Percentiles rank a stretch among this genome's conserved stretches.
Evolutionary conservation across 1,284 basidiomycete species (phyloP).

Genomic region (Cutaneotrichosporon arboriforme): DNA sequence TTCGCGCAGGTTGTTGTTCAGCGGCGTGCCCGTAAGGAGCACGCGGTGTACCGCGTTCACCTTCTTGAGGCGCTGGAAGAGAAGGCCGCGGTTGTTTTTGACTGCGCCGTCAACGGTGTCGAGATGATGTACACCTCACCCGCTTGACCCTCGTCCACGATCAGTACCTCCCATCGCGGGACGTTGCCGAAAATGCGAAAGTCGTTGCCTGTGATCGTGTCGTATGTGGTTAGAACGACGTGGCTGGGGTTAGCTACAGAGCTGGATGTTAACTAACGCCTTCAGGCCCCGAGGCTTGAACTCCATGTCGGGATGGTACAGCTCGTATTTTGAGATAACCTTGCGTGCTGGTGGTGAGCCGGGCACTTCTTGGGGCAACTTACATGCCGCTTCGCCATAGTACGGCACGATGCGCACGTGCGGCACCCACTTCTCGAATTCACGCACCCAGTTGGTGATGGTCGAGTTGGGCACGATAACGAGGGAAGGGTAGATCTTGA

Average conservation of each 20-base stretch:
- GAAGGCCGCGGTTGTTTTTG: constrained; percentile 66
- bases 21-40: constrained; percentile 90
- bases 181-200: constrained; percentile 72
- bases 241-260: constrained; percentile 48
- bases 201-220: constrained; percentile 66
- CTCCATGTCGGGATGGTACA: constrained; percentile 57
- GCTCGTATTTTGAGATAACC: constrained; percentile 74
- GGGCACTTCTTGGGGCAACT: constrained; percentile 13
- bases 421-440: constrained; percentile 90
- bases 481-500: constrained; percentile 64
- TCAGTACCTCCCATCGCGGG: constrained; percentile 83
- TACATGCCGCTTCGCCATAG: constrained; percentile 55
- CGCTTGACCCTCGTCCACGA: constrained; percentile 75
- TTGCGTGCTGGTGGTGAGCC: constrained; percentile 58
- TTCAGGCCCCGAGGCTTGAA: constrained; percentile 42
- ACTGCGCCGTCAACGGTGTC: constrained; percentile 51
- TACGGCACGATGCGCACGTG: constrained; percentile 45
- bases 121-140: neutral
- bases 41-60: constrained; percentile 74
- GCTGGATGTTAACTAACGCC: constrained; percentile 33
- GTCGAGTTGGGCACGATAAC: constrained; percentile 85
- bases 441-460: constrained; percentile 54
- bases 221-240: constrained; percentile 85
- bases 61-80: constrained; percentile 77
- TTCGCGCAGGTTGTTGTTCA: constrained; percentile 95